Evolutionary conservation across 306 rosid species (phyloP), one percentile per base, ranked within the genome.

Genomic region (Quercus parvula): DNA sequence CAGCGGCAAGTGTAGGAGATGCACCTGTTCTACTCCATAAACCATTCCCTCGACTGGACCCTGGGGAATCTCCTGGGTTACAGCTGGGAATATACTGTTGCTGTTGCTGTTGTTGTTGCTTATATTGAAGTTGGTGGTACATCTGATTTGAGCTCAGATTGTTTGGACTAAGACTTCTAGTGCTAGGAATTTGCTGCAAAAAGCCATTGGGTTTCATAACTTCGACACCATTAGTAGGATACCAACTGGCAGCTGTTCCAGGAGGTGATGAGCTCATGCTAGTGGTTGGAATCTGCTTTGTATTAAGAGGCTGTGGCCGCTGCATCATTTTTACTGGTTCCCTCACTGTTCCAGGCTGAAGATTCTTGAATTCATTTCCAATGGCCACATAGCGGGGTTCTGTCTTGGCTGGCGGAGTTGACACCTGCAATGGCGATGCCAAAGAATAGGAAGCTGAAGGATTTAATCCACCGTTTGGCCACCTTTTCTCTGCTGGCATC

Each of bases 211-310:
- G 81, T 78, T 93, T 89, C 88, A 84, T 80, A 56, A 79, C 81
- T 70, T 90, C 98, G 1, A 81, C 57, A 75, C 76, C 86, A 75
- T 84, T 88, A 11, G 91, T 55, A 27, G 96, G 93, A 85, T 88
- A 90, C 96, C 99, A 90, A 87, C 75, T 78, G 61, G 89, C 77
- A 70, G 86, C 84, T 7, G 85, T 41, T 57, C 92, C 94, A 41
- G 98, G 91, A 71, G 93, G 98, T 3, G 96, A 88, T 75, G 98
- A 89, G 81, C 91, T 93, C 86, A 90, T 91, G 83, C 81, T 90
- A 55, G 87, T 57, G 30, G 88, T 86, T 4, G 94, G 89, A 69
- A 79, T 75, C 81, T 90, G 98, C 79, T 87, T 91, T 55, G 81
- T 80, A 84, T 88, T 89, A 63, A 87, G 79, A 49, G 91, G 86